These are phyloP conservation scores for Schizosaccharomyces versatilis DNA, from an alignment of 1,139 yeast genomes.

Conservation along the genomic window DNA sequence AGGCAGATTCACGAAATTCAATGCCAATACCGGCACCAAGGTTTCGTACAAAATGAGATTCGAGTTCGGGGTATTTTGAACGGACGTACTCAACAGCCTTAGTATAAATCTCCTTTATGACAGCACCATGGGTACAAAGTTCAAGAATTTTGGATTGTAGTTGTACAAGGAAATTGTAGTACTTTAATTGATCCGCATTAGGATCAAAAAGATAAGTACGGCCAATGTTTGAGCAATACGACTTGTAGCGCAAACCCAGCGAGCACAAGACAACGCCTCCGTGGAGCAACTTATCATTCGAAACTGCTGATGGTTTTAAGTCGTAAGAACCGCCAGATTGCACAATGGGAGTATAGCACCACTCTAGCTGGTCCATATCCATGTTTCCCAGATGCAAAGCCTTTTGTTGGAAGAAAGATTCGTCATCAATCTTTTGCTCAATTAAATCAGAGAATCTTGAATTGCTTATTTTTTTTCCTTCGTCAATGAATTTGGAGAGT, in stretches of 20 bases:
- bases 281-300: constrained; percentile 39
- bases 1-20: constrained; percentile 65
- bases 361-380: constrained; percentile 59
- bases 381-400: constrained; percentile 15
- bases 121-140: constrained; percentile 43
- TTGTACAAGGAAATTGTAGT: constrained; percentile 53
- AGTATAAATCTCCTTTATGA: constrained; percentile 43
- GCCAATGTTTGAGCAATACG: constrained; percentile 72
- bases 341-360: constrained; percentile 85
- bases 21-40: constrained; percentile 82
- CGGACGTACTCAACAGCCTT: constrained; percentile 39
- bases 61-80: constrained; percentile 37
- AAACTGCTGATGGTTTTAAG: constrained; percentile 63
- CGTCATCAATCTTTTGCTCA: constrained; percentile 62
- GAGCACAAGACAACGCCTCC: constrained; percentile 71
- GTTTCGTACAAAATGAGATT: constrained; percentile 46
- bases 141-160: constrained; percentile 37
- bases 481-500: constrained; percentile 72
- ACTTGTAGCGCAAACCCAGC: constrained; percentile 67
- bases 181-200: constrained; percentile 45
- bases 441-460: constrained; percentile 50
- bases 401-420: constrained; percentile 32
- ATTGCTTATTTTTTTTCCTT: constrained; percentile 58
- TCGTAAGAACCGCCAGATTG: constrained; percentile 80
- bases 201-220: constrained; percentile 86